A percentile compares a stretch with the other conserved stretches of the same genome.
These are phyloP conservation scores for Rubia tinctorum DNA, from an alignment of 305 asterid genomes.

Conservation along the genomic window DNA sequence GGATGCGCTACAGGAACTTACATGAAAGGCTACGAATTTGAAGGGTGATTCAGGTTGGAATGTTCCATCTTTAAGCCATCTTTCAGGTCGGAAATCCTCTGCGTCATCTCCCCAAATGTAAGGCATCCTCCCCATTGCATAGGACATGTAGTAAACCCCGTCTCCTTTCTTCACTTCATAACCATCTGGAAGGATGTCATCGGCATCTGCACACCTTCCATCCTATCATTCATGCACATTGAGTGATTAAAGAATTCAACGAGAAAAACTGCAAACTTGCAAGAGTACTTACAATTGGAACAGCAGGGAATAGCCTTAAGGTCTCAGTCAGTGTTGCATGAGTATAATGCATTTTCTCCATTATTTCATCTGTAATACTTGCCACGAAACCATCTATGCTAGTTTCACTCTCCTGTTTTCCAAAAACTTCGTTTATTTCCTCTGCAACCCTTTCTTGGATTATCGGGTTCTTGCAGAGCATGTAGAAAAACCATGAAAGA, in stretches of 20 bases:
- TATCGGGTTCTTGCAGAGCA: slow-evolving; percentile 53
- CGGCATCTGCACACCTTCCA: slow-evolving; percentile 60
- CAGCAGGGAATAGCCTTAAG: slow-evolving; percentile 72
- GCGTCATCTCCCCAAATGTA: slow-evolving; percentile 73
- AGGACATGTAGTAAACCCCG: slow-evolving; percentile 51
- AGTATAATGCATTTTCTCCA: slow-evolving; percentile 63
- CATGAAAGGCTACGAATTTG: slow-evolving; percentile 69
- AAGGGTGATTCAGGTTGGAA: slow-evolving; percentile 69
- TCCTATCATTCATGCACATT: slow-evolving; percentile 26
- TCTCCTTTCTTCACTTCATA: slow-evolving; percentile 58
- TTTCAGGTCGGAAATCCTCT: slow-evolving; percentile 57
- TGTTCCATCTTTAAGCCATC: slow-evolving; percentile 64
- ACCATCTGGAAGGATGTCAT: slow-evolving; percentile 50
- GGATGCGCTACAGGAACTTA: slow-evolving; percentile 16
- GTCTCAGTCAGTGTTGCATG: slow-evolving; percentile 69
- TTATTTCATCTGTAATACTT: slow-evolving; percentile 49
- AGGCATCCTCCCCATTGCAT: slow-evolving; percentile 73
- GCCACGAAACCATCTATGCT: slow-evolving; percentile 34
- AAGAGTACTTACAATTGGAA: slow-evolving; percentile 48
- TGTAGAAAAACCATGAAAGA: slow-evolving; percentile 74
- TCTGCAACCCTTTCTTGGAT: slow-evolving; percentile 50
- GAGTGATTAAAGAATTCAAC: not conserved
- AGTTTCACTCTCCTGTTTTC: slow-evolving; percentile 15
- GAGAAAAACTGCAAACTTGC: not conserved
- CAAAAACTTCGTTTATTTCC: slow-evolving; percentile 32